phyloP scores from a whole-genome alignment of 2,329 filamentous ascomycete species.

The Penicillium sp. region DNA sequence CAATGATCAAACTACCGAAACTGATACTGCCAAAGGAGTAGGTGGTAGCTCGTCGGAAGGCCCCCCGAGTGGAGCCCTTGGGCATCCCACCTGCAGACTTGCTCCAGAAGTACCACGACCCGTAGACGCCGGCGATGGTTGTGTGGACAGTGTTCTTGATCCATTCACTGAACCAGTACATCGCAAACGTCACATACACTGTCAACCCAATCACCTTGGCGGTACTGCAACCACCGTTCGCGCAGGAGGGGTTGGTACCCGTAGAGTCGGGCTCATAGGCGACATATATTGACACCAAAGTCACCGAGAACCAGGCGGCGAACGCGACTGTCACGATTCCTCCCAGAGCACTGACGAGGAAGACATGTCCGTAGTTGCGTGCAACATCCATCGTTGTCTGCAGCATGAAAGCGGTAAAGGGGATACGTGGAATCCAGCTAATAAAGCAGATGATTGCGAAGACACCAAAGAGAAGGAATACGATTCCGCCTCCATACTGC shows the following conservation, averaged over 20 bases:
- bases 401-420: constrained; percentile 88
- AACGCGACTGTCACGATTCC: constrained; percentile 76
- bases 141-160: constrained; percentile 92
- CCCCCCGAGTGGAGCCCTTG: constrained; percentile 77
- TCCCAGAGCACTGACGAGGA: constrained; percentile 80
- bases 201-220: constrained; percentile 82
- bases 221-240: constrained; percentile 66
- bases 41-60: constrained; percentile 77
- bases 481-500: constrained; percentile 83
- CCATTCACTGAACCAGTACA: constrained; percentile 93
- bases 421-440: constrained; percentile 86
- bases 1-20: constrained; percentile 81
- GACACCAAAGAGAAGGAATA: constrained; percentile 80
- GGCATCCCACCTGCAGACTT: constrained; percentile 68
- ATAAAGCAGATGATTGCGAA: constrained; percentile 84
- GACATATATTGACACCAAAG: constrained; percentile 82
- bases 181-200: constrained; percentile 85
- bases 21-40: constrained; percentile 93
- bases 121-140: constrained; percentile 85
- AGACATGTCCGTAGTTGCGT: constrained; percentile 82
- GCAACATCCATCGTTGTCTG: constrained; percentile 83
- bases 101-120: constrained; percentile 85
- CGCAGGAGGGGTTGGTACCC: constrained; percentile 58
- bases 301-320: constrained; percentile 83
- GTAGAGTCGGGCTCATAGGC: constrained; percentile 69